A percentile compares a stretch with the other conserved stretches of the same genome.
phyloP scores from a whole-genome alignment of 306 rosid genomes.

The Vicia sativa region DNA sequence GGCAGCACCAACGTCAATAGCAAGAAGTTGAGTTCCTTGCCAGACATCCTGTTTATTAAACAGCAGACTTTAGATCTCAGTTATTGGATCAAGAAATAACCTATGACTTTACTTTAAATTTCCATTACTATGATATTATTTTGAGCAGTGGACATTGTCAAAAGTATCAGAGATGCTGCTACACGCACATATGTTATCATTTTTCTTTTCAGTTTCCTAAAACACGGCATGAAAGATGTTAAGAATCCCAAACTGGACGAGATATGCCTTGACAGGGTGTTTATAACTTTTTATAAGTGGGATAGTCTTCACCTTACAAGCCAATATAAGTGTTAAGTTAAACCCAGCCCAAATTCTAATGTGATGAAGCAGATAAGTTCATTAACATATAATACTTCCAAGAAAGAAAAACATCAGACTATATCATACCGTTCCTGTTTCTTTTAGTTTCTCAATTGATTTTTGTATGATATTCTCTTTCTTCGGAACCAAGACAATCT shows the following conservation, averaged over 20 bases:
- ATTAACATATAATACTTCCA: constrained; percentile 24
- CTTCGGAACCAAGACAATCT: constrained; percentile 60
- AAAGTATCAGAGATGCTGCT: constrained; percentile 7
- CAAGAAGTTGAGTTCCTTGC: constrained; percentile 98
- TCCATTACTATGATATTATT: background rate
- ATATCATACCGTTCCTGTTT: constrained; percentile 75
- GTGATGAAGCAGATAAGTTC: constrained; percentile 22
- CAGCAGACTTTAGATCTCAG: constrained; percentile 34
- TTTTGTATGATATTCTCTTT: constrained; percentile 69
- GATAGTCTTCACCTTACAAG: no score
- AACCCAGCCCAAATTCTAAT: background rate
- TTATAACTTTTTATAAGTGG: no score
- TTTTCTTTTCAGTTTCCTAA: constrained; percentile 11
- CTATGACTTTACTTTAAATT: constrained; percentile 7
- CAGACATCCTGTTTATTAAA: constrained; percentile 76
- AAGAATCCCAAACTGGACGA: no score
- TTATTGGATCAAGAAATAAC: constrained; percentile 19
- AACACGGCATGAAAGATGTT: background rate
- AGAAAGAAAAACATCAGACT: constrained; percentile 22
- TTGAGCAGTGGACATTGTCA: constrained; percentile 4
- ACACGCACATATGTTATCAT: constrained; percentile 13
- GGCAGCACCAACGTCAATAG: constrained; percentile 82
- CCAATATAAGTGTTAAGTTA: no score
- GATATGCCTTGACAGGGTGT: no score
- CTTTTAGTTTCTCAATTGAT: constrained; percentile 75